These are phyloP conservation scores for Oryza australiensis DNA, from an alignment of 176 grass and related monocot species.

Conservation along the genomic window DNA sequence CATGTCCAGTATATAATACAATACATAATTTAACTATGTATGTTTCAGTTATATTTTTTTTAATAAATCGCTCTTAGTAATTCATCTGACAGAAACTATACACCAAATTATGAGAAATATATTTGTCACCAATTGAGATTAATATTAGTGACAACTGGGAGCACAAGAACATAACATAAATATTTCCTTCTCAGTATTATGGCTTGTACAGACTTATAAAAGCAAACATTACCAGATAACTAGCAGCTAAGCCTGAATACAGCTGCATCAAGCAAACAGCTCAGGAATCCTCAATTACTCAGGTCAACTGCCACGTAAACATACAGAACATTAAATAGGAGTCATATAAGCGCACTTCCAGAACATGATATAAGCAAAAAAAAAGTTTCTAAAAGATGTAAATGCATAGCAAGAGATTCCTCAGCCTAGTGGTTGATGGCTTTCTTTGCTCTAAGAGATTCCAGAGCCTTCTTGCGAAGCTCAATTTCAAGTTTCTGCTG, in stretches of 20 bases:
- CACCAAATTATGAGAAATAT: background rate
- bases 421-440: conserved; percentile 54
- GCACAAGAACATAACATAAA: conserved; percentile 37
- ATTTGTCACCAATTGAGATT: background rate
- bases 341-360: conserved; percentile 56
- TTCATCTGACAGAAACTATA: background rate
- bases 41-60: background rate
- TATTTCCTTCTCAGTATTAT: conserved; percentile 33
- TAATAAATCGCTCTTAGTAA: background rate
- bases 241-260: conserved; percentile 57
- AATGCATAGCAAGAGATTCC: conserved; percentile 38
- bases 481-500: conserved; percentile 81
- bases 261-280: conserved; percentile 64
- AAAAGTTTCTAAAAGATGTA: conserved; percentile 39
- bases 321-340: conserved; percentile 59
- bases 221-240: conserved; percentile 67
- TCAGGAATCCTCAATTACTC: conserved; percentile 58
- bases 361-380: conserved; percentile 46
- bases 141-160: background rate
- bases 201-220: conserved; percentile 47
- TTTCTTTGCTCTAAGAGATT: conserved; percentile 81
- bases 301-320: conserved; percentile 71
- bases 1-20: conserved; percentile 4
- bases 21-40: background rate
- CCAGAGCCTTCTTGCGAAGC: conserved; percentile 84